A percentile compares a stretch with the other conserved stretches of the same genome.
These are phyloP conservation scores for Grosmannia serpens DNA, from an alignment of 2,329 filamentous ascomycete species.

Conservation along the genomic window DNA sequence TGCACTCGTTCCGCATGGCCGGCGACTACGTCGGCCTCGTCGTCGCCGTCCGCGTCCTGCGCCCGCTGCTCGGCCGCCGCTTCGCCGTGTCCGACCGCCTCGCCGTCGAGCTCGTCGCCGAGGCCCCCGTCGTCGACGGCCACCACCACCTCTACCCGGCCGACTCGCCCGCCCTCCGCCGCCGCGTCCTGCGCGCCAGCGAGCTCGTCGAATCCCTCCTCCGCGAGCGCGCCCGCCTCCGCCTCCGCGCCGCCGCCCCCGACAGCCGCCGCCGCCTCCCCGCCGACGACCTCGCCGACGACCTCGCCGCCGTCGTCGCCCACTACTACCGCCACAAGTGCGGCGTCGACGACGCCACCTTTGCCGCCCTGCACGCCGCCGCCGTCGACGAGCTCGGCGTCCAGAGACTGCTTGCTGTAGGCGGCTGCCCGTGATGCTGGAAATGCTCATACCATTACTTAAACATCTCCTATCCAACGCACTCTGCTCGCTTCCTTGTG, in stretches of 20 bases:
- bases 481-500: no score
- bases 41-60: slow-evolving; percentile 25
- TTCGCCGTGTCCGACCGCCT: slow-evolving; percentile 19
- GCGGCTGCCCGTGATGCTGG: no score
- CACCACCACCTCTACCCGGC: slow-evolving; percentile 1
- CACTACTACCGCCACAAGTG: slow-evolving; percentile 11
- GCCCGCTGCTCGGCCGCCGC: slow-evolving; percentile 14
- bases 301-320: slow-evolving; percentile 17
- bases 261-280: neutral
- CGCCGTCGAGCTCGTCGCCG: slow-evolving; percentile 22
- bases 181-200: slow-evolving; percentile 17
- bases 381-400: slow-evolving; percentile 19
- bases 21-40: slow-evolving; percentile 35
- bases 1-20: slow-evolving; percentile 30
- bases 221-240: slow-evolving; percentile 1
- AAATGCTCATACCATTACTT: no score
- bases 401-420: no score
- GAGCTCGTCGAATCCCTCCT: slow-evolving; percentile 17
- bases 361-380: slow-evolving; percentile 12
- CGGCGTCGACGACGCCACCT: slow-evolving; percentile 8
- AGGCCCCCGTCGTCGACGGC: slow-evolving; percentile 13
- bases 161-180: slow-evolving; percentile 14
- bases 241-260: neutral
- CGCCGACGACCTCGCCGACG: slow-evolving; percentile 13
- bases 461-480: no score